These are phyloP conservation scores for Chytriomyces confervae DNA, from an alignment of 192 early-diverging fungal species.

Conservation along the genomic window DNA sequence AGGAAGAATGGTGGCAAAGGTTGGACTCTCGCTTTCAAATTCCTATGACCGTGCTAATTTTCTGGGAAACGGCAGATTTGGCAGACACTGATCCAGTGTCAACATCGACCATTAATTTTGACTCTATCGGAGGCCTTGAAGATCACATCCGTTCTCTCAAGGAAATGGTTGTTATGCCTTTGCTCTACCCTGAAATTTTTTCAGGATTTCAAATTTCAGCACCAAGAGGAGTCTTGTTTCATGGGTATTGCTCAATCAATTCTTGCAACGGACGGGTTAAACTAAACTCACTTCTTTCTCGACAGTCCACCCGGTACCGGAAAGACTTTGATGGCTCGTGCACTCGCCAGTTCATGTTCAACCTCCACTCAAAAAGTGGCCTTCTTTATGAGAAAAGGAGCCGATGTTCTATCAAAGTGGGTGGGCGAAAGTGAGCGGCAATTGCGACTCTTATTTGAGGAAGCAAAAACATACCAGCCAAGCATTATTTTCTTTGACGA, in stretches of 20 bases:
- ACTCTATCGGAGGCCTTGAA: conserved; percentile 50
- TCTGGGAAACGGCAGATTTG: conserved; percentile 30
- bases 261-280: too few relatives aligned
- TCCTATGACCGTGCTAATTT: neutral
- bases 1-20: conserved; percentile 25
- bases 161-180: conserved; percentile 79
- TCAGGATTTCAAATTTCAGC: conserved; percentile 60
- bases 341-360: conserved; percentile 53
- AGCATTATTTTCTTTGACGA: conserved; percentile 83
- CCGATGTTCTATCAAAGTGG: conserved; percentile 76
- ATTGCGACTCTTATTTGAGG: conserved; percentile 69
- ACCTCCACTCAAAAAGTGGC: conserved; percentile 56
- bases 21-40: neutral
- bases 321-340: conserved; percentile 71
- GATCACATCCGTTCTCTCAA: conserved; percentile 69
- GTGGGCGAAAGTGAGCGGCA: conserved; percentile 76
- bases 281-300: neutral
- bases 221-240: conserved; percentile 72
- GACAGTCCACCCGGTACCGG: conserved; percentile 59
- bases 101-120: conserved; percentile 39
- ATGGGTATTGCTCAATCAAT: conserved; percentile 45
- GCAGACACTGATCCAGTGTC: conserved; percentile 31
- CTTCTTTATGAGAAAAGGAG: conserved; percentile 77
- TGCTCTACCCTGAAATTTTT: conserved; percentile 75
- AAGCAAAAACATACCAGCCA: conserved; percentile 72